Base-by-base conservation (phyloP, 2,329 filamentous ascomycete species). In the Colletotrichum spinosum region DNA sequence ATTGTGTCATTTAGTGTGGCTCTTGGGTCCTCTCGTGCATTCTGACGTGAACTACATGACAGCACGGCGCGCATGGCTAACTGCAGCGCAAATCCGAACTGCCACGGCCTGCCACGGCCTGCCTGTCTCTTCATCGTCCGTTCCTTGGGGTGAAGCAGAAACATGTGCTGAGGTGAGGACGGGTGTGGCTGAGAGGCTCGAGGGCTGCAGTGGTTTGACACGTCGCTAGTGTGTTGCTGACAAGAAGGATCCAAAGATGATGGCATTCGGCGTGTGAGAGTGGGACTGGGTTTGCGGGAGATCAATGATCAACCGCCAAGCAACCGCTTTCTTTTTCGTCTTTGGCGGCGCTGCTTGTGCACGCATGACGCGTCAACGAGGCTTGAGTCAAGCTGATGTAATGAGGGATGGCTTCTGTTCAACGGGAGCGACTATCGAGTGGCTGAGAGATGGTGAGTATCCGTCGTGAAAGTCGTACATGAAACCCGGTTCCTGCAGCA, bases 401-500 rank as follows among this genome's bases (percentile, higher is more conserved):
- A 66, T 50, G 39, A 41, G 46, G 25, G 35, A 51, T n/a, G 9
- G 42, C 33, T 56, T 15, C 39, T 33, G 41, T 25, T 25, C 25
- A 25, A 25, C 25, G 25, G 25, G 25, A 25, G 25, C 25, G 25
- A 4, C 25, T 25, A 25, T 25, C 25, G 25, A 25, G 56, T 44
- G 46, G 39, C 25, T 46, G 44, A 46, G 44, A 11, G 44, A 10
- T 46, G 44, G 42, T 34, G 44, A 39, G 11, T 33, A 62, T 45
- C 25, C 35, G 39, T 2, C 42, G 25, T 45, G 13, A 41, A 33
- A 34, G 53, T 46, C 25, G 53, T 57, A 53, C 46, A 42, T 63
- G 62, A 66, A 66, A 63, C 63, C 51, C 58, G 58, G 53, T 63
- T 66, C 58, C 58, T 66, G 63, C 63, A 63, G 58, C 58, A 57